A percentile compares a stretch with the other conserved stretches of the same genome.
Conservation (phyloP, 768 basidiomycete genomes). For the Termitomyces sp. region DNA sequence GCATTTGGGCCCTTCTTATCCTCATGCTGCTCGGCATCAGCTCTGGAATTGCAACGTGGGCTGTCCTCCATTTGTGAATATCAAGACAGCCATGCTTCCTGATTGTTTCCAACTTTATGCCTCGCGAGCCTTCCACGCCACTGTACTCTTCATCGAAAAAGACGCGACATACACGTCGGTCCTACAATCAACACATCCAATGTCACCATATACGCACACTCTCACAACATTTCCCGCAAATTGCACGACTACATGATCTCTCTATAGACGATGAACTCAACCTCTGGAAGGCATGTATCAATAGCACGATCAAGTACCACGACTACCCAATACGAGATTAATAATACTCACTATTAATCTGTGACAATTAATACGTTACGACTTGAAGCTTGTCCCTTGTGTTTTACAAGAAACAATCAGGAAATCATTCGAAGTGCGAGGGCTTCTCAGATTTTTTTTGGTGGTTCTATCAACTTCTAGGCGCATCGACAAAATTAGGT, state of each 20-base stretch:
- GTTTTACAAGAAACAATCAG: too few relatives aligned
- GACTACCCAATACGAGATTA: not conserved
- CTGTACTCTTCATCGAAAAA: not conserved
- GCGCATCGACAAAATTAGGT: too few relatives aligned
- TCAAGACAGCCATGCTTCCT: not conserved
- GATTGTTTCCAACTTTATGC: too few relatives aligned
- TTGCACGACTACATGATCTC: not conserved
- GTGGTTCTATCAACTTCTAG: too few relatives aligned
- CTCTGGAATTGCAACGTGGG: conserved; percentile 28
- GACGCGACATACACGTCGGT: not conserved
- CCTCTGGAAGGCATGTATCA: not conserved
- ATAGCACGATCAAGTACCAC: not conserved
- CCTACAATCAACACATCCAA: not conserved
- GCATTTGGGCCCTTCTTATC: conserved; percentile 45
- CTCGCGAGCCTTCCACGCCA: not conserved
- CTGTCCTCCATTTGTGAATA: conserved; percentile 15
- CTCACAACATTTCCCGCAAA: not conserved
- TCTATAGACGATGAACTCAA: not conserved
- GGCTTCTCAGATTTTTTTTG: too few relatives aligned
- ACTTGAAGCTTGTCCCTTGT: not conserved
- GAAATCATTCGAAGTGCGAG: too few relatives aligned
- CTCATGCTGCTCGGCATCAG: conserved; percentile 32
- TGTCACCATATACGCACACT: not conserved
- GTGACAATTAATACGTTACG: not conserved
- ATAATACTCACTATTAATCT: too few relatives aligned